Percentiles rank a stretch among this genome's conserved stretches.
Conservation (phyloP, 768 basidiomycete genomes). For the Neoboletus magnificus region DNA sequence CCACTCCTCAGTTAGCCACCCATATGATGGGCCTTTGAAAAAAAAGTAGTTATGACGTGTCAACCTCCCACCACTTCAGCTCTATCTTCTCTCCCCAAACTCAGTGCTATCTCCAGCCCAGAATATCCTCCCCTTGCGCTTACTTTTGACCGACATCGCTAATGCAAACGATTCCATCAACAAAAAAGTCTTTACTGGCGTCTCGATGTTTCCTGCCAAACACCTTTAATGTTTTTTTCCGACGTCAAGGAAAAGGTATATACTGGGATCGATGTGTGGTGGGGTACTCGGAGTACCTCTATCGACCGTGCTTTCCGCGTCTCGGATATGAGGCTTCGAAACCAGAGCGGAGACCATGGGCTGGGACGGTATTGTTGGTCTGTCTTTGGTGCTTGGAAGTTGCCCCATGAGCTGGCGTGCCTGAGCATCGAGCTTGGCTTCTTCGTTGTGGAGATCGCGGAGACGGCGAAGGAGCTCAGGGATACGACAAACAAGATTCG, state of each 20-base stretch:
- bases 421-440: constrained; percentile 16
- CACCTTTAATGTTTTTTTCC: not conserved
- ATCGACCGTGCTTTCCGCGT: not conserved
- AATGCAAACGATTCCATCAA: constrained; percentile 18
- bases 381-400: not conserved
- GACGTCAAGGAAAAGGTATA: not conserved
- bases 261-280: constrained; percentile 10
- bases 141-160: constrained; percentile 23
- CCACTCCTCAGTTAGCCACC: no score
- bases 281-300: constrained; percentile 1
- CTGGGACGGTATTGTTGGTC: not conserved
- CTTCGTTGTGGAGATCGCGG: constrained; percentile 22
- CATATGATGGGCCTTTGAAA: not conserved
- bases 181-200: constrained; percentile 18
- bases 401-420: constrained; percentile 11
- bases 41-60: not conserved
- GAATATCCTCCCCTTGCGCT: constrained; percentile 24
- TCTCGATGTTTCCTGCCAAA: constrained; percentile 16
- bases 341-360: not conserved
- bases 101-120: constrained; percentile 11
- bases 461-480: constrained; percentile 19
- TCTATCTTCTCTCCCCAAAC: constrained; percentile 11
- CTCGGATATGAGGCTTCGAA: not conserved
- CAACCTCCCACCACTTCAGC: not conserved
- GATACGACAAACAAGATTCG: constrained; percentile 12